phyloP scores from a whole-genome alignment of 257 asterid species.

The Nicotiana obtusifolia region DNA sequence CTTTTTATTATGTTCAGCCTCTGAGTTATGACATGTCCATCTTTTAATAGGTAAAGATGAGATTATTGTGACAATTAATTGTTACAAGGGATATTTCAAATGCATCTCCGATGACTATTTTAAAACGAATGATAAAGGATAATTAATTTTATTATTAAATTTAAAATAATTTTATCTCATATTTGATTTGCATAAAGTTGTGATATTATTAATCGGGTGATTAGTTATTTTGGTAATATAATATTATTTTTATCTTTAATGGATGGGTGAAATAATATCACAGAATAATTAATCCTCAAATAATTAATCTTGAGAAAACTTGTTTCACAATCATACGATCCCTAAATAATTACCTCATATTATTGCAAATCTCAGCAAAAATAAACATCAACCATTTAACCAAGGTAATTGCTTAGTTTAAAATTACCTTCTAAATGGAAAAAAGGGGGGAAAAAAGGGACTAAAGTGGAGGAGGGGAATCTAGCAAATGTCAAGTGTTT shows the following conservation, averaged over 20 bases:
- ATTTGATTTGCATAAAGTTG: no score
- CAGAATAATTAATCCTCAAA: no score
- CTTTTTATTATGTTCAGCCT: conserved; percentile 4
- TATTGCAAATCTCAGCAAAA: background rate
- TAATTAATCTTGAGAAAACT: no score
- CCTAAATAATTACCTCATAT: background rate
- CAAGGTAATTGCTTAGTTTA: background rate
- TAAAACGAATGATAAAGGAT: no score
- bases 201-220: rapidly evolving
- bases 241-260: no score
- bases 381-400: background rate
- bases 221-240: no score
- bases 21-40: conserved; percentile 6
- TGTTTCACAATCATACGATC: no score
- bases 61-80: background rate
- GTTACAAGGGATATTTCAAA: background rate
- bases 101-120: background rate
- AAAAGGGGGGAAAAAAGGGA: no score
- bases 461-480: background rate
- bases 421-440: background rate
- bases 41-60: background rate
- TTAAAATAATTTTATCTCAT: no score
- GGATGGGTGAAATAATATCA: no score
- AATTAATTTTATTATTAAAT: no score
- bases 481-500: background rate